Percentiles rank a stretch among this genome's conserved stretches.
These are phyloP conservation scores for Hygrophorus pudorinus DNA, from an alignment of 768 basidiomycete genomes.

Conservation along the genomic window DNA sequence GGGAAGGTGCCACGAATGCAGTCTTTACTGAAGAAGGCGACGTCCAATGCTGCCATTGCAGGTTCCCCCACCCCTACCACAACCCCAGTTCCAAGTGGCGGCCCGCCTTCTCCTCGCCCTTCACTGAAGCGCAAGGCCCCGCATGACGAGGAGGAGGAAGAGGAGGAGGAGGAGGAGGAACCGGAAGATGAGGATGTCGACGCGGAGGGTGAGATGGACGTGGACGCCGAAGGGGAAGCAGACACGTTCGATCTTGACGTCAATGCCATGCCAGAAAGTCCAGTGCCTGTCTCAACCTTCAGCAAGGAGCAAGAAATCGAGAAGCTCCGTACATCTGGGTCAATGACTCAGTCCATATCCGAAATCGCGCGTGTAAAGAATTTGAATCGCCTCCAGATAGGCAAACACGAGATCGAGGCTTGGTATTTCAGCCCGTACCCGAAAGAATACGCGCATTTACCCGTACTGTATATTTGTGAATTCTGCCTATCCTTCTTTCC, in stretches of 20 bases:
- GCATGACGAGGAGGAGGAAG: constrained; percentile 53
- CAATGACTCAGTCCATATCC: constrained; percentile 98
- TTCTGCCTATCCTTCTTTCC: constrained; percentile 94
- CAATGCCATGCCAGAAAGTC: constrained; percentile 32
- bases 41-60: constrained; percentile 51
- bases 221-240: constrained; percentile 66
- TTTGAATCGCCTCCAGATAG: constrained; percentile 92
- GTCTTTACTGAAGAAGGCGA: constrained; percentile 59
- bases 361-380: constrained; percentile 99
- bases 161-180: constrained; percentile 47
- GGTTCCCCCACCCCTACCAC: constrained; percentile 52
- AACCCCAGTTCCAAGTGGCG: constrained; percentile 31
- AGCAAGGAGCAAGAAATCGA: constrained; percentile 99
- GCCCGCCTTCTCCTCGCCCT: constrained; percentile 44
- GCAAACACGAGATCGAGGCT: constrained; percentile 94
- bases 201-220: constrained; percentile 64
- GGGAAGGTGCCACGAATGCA: constrained; percentile 53
- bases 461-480: constrained; percentile 95
- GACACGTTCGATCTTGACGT: constrained; percentile 46
- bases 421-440: constrained; percentile 99
- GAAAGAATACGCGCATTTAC: constrained; percentile 93
- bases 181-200: constrained; percentile 43
- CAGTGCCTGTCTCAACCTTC: constrained; percentile 53
- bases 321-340: constrained; percentile 93
- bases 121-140: constrained; percentile 60